Percentiles rank a stretch among this genome's conserved stretches.
phyloP scores from a whole-genome alignment of 2,329 filamentous ascomycete species.

The Penicillium polonicum region DNA sequence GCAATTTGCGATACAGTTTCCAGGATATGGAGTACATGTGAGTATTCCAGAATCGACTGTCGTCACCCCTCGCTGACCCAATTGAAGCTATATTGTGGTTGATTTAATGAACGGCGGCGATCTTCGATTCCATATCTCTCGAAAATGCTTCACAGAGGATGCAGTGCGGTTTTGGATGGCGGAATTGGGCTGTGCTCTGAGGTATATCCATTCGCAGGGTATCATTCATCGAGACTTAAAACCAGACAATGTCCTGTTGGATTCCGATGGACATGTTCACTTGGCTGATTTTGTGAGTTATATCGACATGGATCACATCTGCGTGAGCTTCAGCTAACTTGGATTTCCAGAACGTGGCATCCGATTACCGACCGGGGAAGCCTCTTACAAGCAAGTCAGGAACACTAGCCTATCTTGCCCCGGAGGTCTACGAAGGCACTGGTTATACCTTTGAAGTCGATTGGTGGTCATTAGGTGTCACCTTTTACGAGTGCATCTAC shows the following conservation, averaged over 20 bases:
- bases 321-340: conserved; percentile 11
- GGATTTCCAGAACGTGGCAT: conserved; percentile 78
- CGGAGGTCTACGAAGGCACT: conserved; percentile 87
- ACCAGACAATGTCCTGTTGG: conserved; percentile 85
- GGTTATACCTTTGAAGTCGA: conserved; percentile 90
- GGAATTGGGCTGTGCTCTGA: conserved; percentile 85
- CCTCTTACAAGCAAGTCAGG: conserved; percentile 92
- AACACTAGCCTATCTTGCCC: conserved; percentile 90
- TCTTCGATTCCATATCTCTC: conserved; percentile 92
- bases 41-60: conserved; percentile 31
- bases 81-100: conserved; percentile 79
- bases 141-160: conserved; percentile 97
- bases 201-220: conserved; percentile 80
- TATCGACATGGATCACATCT: neutral
- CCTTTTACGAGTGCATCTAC: conserved; percentile 99
- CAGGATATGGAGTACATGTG: conserved; percentile 99
- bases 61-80: conserved; percentile 23
- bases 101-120: conserved; percentile 98
- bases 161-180: conserved; percentile 96
- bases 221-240: conserved; percentile 92
- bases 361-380: conserved; percentile 81
- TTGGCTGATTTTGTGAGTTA: conserved; percentile 87
- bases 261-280: conserved; percentile 90
- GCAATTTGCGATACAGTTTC: conserved; percentile 97
- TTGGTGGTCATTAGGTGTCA: conserved; percentile 97